Evolutionary conservation across 2,329 filamentous ascomycete genomes (phyloP).

Genomic region (Calcarisporium arbuscula): DNA sequence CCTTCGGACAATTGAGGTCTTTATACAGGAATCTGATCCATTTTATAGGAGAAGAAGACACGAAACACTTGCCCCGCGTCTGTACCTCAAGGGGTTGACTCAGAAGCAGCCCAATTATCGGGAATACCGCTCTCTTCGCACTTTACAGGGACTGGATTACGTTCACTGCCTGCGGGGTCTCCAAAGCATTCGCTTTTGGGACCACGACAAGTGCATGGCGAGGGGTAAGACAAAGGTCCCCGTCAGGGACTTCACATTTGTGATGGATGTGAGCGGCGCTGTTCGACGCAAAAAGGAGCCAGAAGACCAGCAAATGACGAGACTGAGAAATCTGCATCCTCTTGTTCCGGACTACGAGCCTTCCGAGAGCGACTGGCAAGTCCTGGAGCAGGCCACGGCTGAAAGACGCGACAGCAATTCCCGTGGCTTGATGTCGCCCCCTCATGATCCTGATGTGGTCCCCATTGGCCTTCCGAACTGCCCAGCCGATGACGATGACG

Average conservation of each 20-base stretch:
- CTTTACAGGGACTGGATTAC: slow-evolving; percentile 38
- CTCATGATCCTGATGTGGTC: background rate
- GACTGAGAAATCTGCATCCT: slow-evolving; percentile 15
- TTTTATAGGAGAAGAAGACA: slow-evolving; percentile 27
- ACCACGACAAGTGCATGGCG: slow-evolving; percentile 25
- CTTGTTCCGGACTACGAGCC: slow-evolving; percentile 10
- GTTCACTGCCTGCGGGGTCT: slow-evolving; percentile 38
- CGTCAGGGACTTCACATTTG: slow-evolving; percentile 24
- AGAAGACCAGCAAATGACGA: slow-evolving; percentile 5
- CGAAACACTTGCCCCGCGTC: slow-evolving; percentile 21
- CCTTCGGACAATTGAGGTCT: slow-evolving; percentile 33
- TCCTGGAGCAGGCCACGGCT: background rate
- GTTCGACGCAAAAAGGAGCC: slow-evolving; percentile 15
- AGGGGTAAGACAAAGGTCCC: background rate
- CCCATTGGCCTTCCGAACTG: background rate
- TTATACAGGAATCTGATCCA: slow-evolving; percentile 30
- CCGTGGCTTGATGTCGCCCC: background rate
- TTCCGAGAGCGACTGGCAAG: slow-evolving; percentile 7
- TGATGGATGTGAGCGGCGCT: slow-evolving; percentile 17
- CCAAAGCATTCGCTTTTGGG: slow-evolving; percentile 32
- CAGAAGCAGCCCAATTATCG: slow-evolving; percentile 33
- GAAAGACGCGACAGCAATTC: background rate
- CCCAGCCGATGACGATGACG: background rate
- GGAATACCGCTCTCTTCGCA: slow-evolving; percentile 27
- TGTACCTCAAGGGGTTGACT: slow-evolving; percentile 23